These are phyloP conservation scores for Trichoderma sp. DNA, from an alignment of 2,329 filamentous ascomycete species.

Conservation along the genomic window DNA sequence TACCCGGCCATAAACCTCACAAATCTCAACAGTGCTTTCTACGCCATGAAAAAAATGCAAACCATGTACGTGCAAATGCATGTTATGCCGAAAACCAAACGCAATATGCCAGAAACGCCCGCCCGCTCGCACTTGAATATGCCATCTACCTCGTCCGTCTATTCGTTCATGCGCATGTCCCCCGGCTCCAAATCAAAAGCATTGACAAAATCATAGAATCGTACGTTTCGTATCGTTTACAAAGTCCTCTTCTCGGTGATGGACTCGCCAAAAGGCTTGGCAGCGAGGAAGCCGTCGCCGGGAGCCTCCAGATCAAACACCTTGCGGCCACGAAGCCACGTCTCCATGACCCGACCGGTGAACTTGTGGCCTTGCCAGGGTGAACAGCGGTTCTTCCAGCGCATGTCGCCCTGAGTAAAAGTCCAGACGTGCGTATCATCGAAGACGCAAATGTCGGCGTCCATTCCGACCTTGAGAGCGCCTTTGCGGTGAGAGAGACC, in stretches of 20 bases:
- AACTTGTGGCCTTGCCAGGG: conserved; percentile 83
- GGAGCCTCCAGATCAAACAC: conserved; percentile 67
- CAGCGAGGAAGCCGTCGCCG: conserved; percentile 50
- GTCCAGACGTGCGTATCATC: conserved; percentile 79
- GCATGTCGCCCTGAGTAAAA: conserved; percentile 74
- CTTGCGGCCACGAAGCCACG: conserved; percentile 74
- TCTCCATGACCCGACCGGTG: conserved; percentile 75
- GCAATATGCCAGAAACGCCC: conserved; percentile 5
- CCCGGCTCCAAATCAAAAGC: not conserved
- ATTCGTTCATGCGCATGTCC: not conserved
- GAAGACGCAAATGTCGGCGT: conserved; percentile 88
- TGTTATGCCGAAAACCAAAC: not conserved
- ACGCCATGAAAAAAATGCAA: not conserved
- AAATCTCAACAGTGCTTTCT: not conserved
- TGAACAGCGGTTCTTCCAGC: conserved; percentile 90
- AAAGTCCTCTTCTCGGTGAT: conserved; percentile 59
- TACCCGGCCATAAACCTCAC: not conserved
- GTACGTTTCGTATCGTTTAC: conserved; percentile 25
- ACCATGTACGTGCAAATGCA: not conserved
- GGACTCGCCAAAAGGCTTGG: conserved; percentile 47
- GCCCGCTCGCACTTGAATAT: conserved; percentile 3
- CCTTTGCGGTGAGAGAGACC: conserved; percentile 80
- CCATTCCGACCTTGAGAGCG: conserved; percentile 70
- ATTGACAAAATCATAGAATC: conserved; percentile 9
- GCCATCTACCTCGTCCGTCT: not conserved